A percentile compares a stretch with the other conserved stretches of the same genome.
phyloP scores from a whole-genome alignment of 805 yeast genomes.

The Ogataea ramenticola region DNA sequence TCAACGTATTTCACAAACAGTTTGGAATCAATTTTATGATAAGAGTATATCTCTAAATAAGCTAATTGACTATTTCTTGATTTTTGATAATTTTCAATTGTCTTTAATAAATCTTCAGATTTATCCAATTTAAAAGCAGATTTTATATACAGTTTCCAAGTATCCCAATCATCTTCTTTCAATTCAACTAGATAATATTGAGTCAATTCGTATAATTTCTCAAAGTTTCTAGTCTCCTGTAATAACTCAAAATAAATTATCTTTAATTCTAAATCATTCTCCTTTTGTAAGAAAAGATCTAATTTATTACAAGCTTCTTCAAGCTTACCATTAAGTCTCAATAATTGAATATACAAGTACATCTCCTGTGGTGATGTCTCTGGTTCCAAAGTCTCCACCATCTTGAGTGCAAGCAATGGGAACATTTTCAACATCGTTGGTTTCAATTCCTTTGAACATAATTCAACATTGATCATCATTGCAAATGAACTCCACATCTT shows the following conservation, averaged over 20 bases:
- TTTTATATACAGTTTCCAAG: slow-evolving; percentile 54
- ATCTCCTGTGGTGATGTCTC: slow-evolving; percentile 62
- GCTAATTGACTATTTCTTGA: slow-evolving; percentile 57
- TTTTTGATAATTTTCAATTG: slow-evolving; percentile 25
- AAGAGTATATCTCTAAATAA: slow-evolving; percentile 33
- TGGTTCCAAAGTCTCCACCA: slow-evolving; percentile 48
- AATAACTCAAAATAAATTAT: slow-evolving; percentile 45
- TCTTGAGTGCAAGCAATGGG: slow-evolving; percentile 53
- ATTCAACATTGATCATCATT: slow-evolving; percentile 32
- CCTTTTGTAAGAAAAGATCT: slow-evolving; percentile 26
- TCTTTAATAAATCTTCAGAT: slow-evolving; percentile 23
- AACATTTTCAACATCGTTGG: slow-evolving; percentile 43
- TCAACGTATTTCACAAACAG: slow-evolving; percentile 24
- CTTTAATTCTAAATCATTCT: slow-evolving; percentile 57
- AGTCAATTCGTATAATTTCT: slow-evolving; percentile 33
- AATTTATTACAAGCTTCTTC: slow-evolving; percentile 27
- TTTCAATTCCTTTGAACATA: slow-evolving; percentile 27
- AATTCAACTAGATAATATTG: slow-evolving; percentile 34
- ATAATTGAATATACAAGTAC: slow-evolving; percentile 48
- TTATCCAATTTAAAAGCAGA: slow-evolving; percentile 33
- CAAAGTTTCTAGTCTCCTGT: slow-evolving; percentile 34
- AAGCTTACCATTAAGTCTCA: slow-evolving; percentile 29
- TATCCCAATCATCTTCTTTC: slow-evolving; percentile 65
- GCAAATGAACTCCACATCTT: slow-evolving; percentile 53
- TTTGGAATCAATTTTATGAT: slow-evolving; percentile 5